These are phyloP conservation scores for Lodderomyces theae DNA, from an alignment of 1,139 yeast genomes.

Conservation along the genomic window DNA sequence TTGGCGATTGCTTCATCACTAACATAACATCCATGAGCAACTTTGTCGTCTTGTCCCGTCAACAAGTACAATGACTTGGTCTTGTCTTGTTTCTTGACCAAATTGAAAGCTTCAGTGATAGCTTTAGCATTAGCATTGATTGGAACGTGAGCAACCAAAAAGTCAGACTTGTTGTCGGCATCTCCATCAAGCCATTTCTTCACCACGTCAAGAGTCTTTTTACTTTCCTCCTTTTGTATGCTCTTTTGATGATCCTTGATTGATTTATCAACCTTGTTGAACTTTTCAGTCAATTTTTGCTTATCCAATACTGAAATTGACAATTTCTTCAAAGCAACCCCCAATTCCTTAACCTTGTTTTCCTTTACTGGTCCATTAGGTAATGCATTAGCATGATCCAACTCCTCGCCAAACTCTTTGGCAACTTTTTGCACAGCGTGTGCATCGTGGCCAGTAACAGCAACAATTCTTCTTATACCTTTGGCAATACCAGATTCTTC, in stretches of 20 bases:
- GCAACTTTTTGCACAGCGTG: slow-evolving; percentile 86
- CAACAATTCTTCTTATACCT: slow-evolving; percentile 97
- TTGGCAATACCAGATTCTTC: slow-evolving; percentile 98
- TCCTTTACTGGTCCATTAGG: slow-evolving; percentile 73
- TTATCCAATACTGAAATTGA: slow-evolving; percentile 81
- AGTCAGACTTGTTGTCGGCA: slow-evolving; percentile 31
- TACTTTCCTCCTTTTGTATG: slow-evolving; percentile 83
- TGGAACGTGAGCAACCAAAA: slow-evolving; percentile 63
- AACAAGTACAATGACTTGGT: slow-evolving; percentile 79
- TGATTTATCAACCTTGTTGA: slow-evolving; percentile 75
- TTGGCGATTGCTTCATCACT: slow-evolving; percentile 68
- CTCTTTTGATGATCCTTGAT: slow-evolving; percentile 85
- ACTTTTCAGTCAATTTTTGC: slow-evolving; percentile 69
- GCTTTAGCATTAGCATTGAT: slow-evolving; percentile 91
- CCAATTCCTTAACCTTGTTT: slow-evolving; percentile 73
- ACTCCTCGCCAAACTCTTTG: slow-evolving; percentile 58
- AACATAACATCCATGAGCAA: slow-evolving; percentile 93
- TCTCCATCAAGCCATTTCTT: slow-evolving; percentile 57
- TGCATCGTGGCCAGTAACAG: slow-evolving; percentile 91
- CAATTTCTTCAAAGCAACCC: slow-evolving; percentile 79
- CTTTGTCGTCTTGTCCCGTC: slow-evolving; percentile 73
- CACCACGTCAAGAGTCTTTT: slow-evolving; percentile 78
- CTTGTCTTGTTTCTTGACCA: slow-evolving; percentile 74
- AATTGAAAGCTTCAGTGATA: slow-evolving; percentile 85
- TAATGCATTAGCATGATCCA: slow-evolving; percentile 55